Evolutionary conservation across 2,329 filamentous ascomycete genomes (phyloP).

Genomic region (Leptodontidium sp.): DNA sequence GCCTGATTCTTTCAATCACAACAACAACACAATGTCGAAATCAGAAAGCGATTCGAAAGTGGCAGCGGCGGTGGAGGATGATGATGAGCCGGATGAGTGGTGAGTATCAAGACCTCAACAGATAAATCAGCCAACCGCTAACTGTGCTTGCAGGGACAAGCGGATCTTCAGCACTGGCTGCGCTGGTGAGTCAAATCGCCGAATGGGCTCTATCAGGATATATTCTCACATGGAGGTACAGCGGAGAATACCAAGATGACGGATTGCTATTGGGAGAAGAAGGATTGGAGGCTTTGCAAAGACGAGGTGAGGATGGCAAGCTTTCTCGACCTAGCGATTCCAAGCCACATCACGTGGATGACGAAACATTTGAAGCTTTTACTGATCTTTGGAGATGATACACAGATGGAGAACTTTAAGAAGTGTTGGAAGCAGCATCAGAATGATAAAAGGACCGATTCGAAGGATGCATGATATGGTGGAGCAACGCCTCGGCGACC

Average conservation of each 20-base stretch:
- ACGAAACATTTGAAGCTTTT: slow-evolving; percentile 7
- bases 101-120: slow-evolving; percentile 52
- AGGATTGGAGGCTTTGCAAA: slow-evolving; percentile 91
- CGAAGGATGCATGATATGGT: slow-evolving; percentile 67
- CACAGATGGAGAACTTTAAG: slow-evolving; percentile 87
- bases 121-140: slow-evolving; percentile 34
- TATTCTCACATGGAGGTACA: slow-evolving; percentile 49
- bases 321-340: slow-evolving; percentile 36
- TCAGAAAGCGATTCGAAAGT: slow-evolving; percentile 41
- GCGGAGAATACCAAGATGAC: slow-evolving; percentile 91
- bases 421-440: slow-evolving; percentile 91
- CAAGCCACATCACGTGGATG: slow-evolving; percentile 38
- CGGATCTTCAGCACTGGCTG: slow-evolving; percentile 97
- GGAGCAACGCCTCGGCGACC: not conserved
- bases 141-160: slow-evolving; percentile 77
- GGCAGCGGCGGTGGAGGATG: slow-evolving; percentile 59
- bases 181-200: slow-evolving; percentile 66
- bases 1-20: slow-evolving; percentile 24
- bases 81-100: slow-evolving; percentile 97
- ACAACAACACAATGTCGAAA: slow-evolving; percentile 44
- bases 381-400: slow-evolving; percentile 28
- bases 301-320: slow-evolving; percentile 72
- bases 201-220: not conserved
- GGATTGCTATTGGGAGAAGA: slow-evolving; percentile 95
- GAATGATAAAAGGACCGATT: slow-evolving; percentile 83